Evolutionary conservation across 306 rosid species (phyloP), one percentile per base, ranked within the genome.

Genomic region (Fagus crenata): DNA sequence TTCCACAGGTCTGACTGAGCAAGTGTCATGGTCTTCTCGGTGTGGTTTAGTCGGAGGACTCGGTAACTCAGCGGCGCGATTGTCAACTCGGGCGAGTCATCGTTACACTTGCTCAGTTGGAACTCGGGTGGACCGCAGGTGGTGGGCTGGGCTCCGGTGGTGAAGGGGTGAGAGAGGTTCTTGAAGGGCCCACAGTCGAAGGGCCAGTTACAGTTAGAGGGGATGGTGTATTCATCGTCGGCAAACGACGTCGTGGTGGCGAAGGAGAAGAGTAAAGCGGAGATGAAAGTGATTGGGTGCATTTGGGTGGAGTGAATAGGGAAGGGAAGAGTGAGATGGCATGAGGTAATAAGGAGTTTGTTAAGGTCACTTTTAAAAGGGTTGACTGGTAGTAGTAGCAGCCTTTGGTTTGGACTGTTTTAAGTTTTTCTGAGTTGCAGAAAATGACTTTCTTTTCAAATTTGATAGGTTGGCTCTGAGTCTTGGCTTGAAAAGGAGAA

Each of bases 1-100:
- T 83, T 76, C 92, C 93, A 89, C 75, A 91, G 93, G 86, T 91
- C 92, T 15, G 43, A 53, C 4, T 89, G 85, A 1, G 93, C 86
- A 13, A 91, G 42, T 22, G 74, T 74, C 36, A 89, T 74, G 6
- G 78, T 67, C 2, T 3, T 84, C 6, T 11, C 41, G 11, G 9
- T 41, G 5, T 56, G 49, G 82, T 86, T 58, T 69, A 86, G 80
- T 7, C 15, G n/a, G 39, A 87, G 83, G 55, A 87, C 83, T 69
- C 89, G 77, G 82, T 86, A 86, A 55, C 72, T 75, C 46, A 89
- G 35, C 0, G 76, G 75, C 3, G 17, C 33, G 80, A 80, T 80
- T 69, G 67, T 83, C 67, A 91, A 53, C 84, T 75, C 58, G 1
- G 89, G 77, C 15, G 73, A 59, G 36, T 42, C 41, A 69, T 75